These are phyloP conservation scores for Exophiala calicioides DNA, from an alignment of 2,329 filamentous ascomycete species.

Conservation along the genomic window DNA sequence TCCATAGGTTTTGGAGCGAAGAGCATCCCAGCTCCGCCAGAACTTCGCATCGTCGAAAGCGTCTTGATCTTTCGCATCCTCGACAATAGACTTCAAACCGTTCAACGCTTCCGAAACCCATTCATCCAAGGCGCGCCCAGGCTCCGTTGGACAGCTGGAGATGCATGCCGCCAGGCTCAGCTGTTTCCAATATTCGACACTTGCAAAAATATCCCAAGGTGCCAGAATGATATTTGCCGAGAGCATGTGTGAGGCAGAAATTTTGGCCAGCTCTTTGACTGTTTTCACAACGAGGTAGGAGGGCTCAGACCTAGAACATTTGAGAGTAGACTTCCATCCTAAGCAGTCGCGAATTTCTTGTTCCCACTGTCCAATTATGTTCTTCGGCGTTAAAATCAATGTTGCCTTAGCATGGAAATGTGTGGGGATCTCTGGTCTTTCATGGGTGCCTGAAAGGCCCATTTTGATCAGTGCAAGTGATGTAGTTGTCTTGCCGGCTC, in stretches of 20 bases:
- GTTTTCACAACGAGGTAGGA: slow-evolving; percentile 50
- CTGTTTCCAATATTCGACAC: slow-evolving; percentile 50
- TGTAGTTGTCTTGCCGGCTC: slow-evolving; percentile 67
- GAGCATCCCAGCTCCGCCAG: slow-evolving; percentile 20
- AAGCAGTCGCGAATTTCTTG: slow-evolving; percentile 53
- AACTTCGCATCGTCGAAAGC: slow-evolving; percentile 1
- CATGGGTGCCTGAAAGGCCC: no score
- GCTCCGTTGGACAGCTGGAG: slow-evolving; percentile 41
- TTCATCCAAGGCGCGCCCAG: slow-evolving; percentile 52
- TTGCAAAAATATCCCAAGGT: slow-evolving; percentile 53
- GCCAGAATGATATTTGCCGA: slow-evolving; percentile 58
- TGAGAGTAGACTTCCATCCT: slow-evolving; percentile 1
- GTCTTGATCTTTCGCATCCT: slow-evolving; percentile 1
- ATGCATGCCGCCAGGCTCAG: slow-evolving; percentile 55
- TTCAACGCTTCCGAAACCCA: slow-evolving; percentile 56
- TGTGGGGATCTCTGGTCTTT: no score
- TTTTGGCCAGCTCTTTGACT: slow-evolving; percentile 41
- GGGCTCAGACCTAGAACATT: slow-evolving; percentile 35
- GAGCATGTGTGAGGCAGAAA: slow-evolving; percentile 48
- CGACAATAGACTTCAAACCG: slow-evolving; percentile 44
- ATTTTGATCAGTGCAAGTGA: slow-evolving; percentile 58
- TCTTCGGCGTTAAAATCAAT: slow-evolving; percentile 59
- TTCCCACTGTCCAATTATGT: slow-evolving; percentile 61
- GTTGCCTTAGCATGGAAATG: slow-evolving; percentile 52
- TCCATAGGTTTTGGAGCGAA: not conserved